Base-by-base conservation (phyloP, 2,329 filamentous ascomycete species). In the Aureobasidium melanogenum region DNA sequence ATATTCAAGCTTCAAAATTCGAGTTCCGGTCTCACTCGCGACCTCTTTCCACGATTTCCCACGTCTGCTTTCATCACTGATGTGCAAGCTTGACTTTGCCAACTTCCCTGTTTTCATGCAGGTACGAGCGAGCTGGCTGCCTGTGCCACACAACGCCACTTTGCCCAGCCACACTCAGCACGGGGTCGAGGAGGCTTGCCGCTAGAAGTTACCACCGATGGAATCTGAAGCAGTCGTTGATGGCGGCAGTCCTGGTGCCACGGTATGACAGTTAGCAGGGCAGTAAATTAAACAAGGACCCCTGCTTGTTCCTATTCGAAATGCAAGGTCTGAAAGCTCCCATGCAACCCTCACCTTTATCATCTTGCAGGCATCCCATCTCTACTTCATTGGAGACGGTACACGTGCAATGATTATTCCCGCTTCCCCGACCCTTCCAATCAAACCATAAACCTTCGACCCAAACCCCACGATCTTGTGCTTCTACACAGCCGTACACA, bases 51-150 rank as follows among this genome's bases (percentile, higher is more conserved):
- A 44, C 52, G 32, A 56, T 56, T 26, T 56, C 52, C 38, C 50
- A 41, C 24, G 50, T 41, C 28, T n/a, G 28, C 22, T 24, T 19
- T 24, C 32, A 56, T 56, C 52, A 56, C 43, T n/a, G 22, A 38
- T 24, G 41, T 10, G 52, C 39, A 44, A 56, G 38, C 52, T 55
- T 19, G 48, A 24, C 34, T 32, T 22, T 34, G 34, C 17, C 36
- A 39, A 24, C 36, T 57, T 57, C 26, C 54, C 38, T 57, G 54
- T 46, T 57, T 47, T 28, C 39, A 46, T 57, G 54, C 54, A 57
- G 54, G 54, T 57, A 57, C 41, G 41, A 38, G 10, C 41, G 41
- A 38, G 10, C 32, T 28, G 38, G 22, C 52, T 44, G 10, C 41
- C 12, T 36, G 28, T 44, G 39, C 52, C 52, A 44, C 52, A 44